Percentiles rank a stretch among this genome's conserved stretches.
Conservation (phyloP, 768 basidiomycete genomes). For the Punctularia strigosozonata region DNA sequence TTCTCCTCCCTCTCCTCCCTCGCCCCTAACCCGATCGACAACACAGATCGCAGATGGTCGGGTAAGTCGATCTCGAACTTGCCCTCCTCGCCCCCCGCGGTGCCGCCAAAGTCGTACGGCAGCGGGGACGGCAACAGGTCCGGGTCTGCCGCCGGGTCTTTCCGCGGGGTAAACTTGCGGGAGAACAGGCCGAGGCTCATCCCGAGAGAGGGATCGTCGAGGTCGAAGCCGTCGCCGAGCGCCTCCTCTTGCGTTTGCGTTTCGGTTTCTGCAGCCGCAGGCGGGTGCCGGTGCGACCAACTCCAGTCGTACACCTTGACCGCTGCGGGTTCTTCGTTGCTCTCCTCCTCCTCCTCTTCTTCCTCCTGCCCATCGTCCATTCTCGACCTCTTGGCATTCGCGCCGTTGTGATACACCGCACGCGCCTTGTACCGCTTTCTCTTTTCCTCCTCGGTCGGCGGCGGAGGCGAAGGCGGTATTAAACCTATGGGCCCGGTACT, state of each 20-base stretch:
- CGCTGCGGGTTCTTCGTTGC: conserved; percentile 12
- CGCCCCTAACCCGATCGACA: conserved; percentile 44
- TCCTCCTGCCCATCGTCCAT: conserved; percentile 16
- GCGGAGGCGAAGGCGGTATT: conserved; percentile 63
- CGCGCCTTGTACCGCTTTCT: too few relatives aligned
- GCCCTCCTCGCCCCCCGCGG: conserved; percentile 16
- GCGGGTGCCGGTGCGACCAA: conserved; percentile 8
- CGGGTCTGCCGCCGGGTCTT: too few relatives aligned
- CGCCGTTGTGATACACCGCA: too few relatives aligned
- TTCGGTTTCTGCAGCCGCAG: conserved; percentile 1
- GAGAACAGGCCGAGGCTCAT: background rate
- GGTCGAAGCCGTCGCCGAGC: background rate
- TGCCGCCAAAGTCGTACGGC: too few relatives aligned
- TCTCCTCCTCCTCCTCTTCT: conserved; percentile 14
- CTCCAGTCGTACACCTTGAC: conserved; percentile 19
- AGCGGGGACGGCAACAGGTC: too few relatives aligned
- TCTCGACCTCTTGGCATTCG: too few relatives aligned
- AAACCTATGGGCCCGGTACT: too few relatives aligned
- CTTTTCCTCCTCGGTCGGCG: conserved; percentile 14
- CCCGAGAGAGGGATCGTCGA: background rate
- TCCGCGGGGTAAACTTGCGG: too few relatives aligned
- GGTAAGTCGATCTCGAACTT: conserved; percentile 48
- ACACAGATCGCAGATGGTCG: conserved; percentile 50
- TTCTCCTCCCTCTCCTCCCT: conserved; percentile 35
- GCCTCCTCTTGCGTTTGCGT: background rate